Conservation (phyloP, 768 basidiomycete species). For the Lentinula raphanica region DNA sequence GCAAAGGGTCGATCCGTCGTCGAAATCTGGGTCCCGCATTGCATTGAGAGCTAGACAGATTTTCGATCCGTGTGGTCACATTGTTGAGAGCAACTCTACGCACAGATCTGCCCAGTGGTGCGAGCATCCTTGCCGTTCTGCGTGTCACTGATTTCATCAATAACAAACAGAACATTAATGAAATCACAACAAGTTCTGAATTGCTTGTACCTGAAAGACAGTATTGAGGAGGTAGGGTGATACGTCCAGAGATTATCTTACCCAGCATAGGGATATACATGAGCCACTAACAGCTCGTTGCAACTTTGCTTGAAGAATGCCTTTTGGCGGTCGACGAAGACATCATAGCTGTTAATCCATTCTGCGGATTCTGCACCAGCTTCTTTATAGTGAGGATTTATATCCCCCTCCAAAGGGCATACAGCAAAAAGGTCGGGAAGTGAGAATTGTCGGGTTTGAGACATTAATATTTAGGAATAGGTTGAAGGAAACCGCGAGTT, state of each 20-base stretch:
- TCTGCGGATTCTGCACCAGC: slow-evolving; percentile 53
- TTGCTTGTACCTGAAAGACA: background rate
- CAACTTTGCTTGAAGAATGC: slow-evolving; percentile 57
- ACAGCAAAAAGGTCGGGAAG: slow-evolving; percentile 53
- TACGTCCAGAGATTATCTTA: slow-evolving; percentile 51
- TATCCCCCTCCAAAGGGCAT: slow-evolving; percentile 42
- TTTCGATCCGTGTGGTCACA: background rate
- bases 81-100: background rate
- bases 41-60: slow-evolving; percentile 29
- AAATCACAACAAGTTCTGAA: slow-evolving; percentile 19
- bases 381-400: slow-evolving; percentile 52
- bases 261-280: slow-evolving; percentile 53
- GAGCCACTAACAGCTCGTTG: slow-evolving; percentile 58
- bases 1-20: slow-evolving; percentile 52
- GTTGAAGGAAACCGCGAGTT: background rate
- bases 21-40: slow-evolving; percentile 46
- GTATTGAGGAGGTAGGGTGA: background rate
- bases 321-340: slow-evolving; percentile 56
- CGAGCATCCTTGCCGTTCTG: slow-evolving; percentile 53
- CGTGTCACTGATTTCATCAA: slow-evolving; percentile 67
- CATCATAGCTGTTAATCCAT: slow-evolving; percentile 58
- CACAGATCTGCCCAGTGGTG: slow-evolving; percentile 44
- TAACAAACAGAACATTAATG: slow-evolving; percentile 57
- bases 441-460: slow-evolving; percentile 30
- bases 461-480: background rate